Evolutionary conservation across 345 rosid species (phyloP).

Genomic region (Pistacia vera): DNA sequence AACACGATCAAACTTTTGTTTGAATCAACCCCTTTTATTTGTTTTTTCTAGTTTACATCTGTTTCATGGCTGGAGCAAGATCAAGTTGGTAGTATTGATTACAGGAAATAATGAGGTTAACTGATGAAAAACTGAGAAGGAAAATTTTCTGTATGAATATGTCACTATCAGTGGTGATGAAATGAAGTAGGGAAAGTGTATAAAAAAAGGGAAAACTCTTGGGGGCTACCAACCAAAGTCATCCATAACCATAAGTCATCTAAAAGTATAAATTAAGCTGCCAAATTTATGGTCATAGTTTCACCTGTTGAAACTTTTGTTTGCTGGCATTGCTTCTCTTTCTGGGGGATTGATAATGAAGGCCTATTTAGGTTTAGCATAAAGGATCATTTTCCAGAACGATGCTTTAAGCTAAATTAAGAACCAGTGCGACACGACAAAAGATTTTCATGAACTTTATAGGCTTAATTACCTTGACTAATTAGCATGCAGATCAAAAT

Average conservation of each 20-base stretch:
- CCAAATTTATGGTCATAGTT: too few species aligned
- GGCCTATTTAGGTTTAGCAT: neutral
- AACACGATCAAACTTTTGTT: too few species aligned
- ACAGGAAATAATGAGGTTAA: neutral
- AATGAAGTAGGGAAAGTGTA: neutral
- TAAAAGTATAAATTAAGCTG: neutral
- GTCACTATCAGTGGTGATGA: neutral
- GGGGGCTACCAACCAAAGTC: neutral
- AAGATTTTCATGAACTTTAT: neutral
- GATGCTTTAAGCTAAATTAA: constrained; percentile 14
- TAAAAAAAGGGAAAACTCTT: neutral
- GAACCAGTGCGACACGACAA: neutral
- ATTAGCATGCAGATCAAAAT: too few species aligned
- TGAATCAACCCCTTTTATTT: too few species aligned
- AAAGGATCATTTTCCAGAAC: neutral
- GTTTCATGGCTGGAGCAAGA: neutral
- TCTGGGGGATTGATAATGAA: neutral
- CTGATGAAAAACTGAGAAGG: neutral
- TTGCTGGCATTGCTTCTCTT: neutral
- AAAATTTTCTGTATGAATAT: neutral
- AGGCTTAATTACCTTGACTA: neutral
- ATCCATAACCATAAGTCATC: neutral
- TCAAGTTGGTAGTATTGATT: neutral
- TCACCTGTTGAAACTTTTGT: neutral
- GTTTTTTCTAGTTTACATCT: too few species aligned